A percentile compares a stretch with the other conserved stretches of the same genome.
Evolutionary conservation across 1,284 basidiomycete species (phyloP).

Genomic region (Tilletia walkeri): DNA sequence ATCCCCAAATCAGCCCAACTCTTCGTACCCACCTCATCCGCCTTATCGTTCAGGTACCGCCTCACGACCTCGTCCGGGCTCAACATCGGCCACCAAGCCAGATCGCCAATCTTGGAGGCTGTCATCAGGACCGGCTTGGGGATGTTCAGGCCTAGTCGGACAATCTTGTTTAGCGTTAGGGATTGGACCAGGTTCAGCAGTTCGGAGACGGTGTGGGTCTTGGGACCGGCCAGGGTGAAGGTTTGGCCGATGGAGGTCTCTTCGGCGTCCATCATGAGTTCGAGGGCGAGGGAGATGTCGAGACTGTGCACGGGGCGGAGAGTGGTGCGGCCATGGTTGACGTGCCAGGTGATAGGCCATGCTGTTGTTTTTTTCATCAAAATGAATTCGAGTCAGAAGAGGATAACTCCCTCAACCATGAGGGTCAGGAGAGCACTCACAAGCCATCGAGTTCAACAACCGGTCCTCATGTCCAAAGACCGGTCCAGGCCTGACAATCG

Average conservation of each 20-base stretch:
- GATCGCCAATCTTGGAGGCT: conserved; percentile 70
- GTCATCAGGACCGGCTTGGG: conserved; percentile 73
- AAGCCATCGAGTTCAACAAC: conserved; percentile 84
- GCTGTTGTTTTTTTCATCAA: conserved; percentile 58
- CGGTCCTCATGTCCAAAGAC: conserved; percentile 96
- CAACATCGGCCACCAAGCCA: conserved; percentile 86
- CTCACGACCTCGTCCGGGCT: conserved; percentile 86
- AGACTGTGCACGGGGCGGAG: conserved; percentile 88
- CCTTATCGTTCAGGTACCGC: conserved; percentile 77
- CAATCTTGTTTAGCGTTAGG: conserved; percentile 68
- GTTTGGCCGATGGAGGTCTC: conserved; percentile 66
- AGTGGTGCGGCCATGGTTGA: conserved; percentile 82
- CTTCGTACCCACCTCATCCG: conserved; percentile 58
- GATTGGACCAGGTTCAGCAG: conserved; percentile 77
- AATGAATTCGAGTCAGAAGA: not conserved
- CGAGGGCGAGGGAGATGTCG: conserved; percentile 88
- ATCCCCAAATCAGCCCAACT: conserved; percentile 62
- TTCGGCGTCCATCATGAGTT: conserved; percentile 71
- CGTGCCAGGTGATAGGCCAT: conserved; percentile 91
- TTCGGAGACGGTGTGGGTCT: conserved; percentile 78
- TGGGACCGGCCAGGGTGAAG: conserved; percentile 83
- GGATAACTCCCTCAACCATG: no score
- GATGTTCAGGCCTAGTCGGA: conserved; percentile 69
- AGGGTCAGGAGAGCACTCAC: conserved; percentile 60
- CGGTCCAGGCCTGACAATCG: conserved; percentile 79